Evolutionary conservation across 2,329 filamentous ascomycete species (phyloP).

Genomic region (Diaporthe sp.): DNA sequence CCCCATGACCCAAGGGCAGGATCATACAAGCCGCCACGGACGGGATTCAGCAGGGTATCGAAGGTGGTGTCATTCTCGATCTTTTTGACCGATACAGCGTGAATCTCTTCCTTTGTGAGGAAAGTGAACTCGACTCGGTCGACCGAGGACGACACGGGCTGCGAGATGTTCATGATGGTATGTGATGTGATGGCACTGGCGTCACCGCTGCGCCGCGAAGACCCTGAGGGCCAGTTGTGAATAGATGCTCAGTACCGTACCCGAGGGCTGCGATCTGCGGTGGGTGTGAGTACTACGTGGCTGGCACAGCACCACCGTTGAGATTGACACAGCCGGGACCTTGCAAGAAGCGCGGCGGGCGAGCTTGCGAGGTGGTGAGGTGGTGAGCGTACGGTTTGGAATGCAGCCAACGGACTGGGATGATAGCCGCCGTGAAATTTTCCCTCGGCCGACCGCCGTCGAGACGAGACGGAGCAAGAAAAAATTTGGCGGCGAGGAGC

Average conservation of each 20-base stretch:
- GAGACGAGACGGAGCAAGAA: not conserved
- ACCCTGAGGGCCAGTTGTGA: constrained; percentile 2
- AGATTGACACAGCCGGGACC: not conserved
- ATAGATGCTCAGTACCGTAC: not conserved
- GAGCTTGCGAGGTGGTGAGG: not conserved
- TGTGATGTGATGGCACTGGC: constrained; percentile 1
- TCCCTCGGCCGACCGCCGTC: constrained; percentile 9
- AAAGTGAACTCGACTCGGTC: constrained; percentile 91
- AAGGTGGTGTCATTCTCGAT: constrained; percentile 97
- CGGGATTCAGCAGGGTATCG: constrained; percentile 88
- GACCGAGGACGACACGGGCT: constrained; percentile 86
- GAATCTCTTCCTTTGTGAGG: constrained; percentile 85
- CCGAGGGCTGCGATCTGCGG: not conserved
- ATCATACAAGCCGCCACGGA: constrained; percentile 93
- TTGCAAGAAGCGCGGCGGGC: constrained; percentile 1
- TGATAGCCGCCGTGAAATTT: constrained; percentile 26
- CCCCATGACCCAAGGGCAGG: constrained; percentile 90
- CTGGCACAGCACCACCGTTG: not conserved
- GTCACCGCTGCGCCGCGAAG: constrained; percentile 15
- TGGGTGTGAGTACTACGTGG: not conserved
- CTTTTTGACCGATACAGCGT: constrained; percentile 89
- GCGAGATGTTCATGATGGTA: constrained; percentile 75
- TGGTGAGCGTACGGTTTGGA: not conserved
- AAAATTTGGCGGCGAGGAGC: constrained; percentile 37
- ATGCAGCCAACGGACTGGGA: not conserved